These are phyloP conservation scores for Acacia crassicarpa DNA, from an alignment of 306 rosid genomes.

Conservation along the genomic window DNA sequence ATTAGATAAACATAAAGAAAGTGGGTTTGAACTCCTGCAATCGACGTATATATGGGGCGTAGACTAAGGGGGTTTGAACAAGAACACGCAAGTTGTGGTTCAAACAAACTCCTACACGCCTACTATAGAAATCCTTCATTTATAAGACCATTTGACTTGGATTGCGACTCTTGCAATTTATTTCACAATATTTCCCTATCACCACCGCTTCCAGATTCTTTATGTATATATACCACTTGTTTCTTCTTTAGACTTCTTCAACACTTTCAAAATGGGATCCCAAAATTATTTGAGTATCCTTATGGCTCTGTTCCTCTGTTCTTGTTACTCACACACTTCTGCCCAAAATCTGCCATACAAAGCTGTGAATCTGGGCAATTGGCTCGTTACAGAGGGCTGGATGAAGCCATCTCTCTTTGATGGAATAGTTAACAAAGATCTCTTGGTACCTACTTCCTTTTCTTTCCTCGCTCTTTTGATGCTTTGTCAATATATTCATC, in stretches of 20 bases:
- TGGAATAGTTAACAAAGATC: conserved; percentile 42
- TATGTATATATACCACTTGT: background rate
- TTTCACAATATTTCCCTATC: background rate
- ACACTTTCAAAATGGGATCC: background rate
- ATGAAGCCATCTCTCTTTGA: conserved; percentile 34
- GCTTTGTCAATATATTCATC: background rate
- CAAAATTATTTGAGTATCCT: background rate
- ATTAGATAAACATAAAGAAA: no score
- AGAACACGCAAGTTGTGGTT: no score
- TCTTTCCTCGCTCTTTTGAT: background rate
- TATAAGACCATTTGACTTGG: background rate
- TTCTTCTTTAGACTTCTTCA: background rate
- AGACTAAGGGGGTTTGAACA: no score
- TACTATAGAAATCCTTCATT: no score
- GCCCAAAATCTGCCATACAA: conserved; percentile 48
- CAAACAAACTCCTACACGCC: background rate
- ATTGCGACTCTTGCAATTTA: background rate
- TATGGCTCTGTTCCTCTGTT: conserved; percentile 24
- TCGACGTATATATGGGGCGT: no score
- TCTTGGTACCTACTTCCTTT: conserved; percentile 38
- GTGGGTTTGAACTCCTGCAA: no score
- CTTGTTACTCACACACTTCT: background rate
- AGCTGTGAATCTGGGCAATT: conserved; percentile 51
- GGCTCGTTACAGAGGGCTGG: conserved; percentile 56
- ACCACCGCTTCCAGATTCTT: background rate